phyloP scores from a whole-genome alignment of 1,284 basidiomycete genomes.

The Moesziomyces sp. region DNA sequence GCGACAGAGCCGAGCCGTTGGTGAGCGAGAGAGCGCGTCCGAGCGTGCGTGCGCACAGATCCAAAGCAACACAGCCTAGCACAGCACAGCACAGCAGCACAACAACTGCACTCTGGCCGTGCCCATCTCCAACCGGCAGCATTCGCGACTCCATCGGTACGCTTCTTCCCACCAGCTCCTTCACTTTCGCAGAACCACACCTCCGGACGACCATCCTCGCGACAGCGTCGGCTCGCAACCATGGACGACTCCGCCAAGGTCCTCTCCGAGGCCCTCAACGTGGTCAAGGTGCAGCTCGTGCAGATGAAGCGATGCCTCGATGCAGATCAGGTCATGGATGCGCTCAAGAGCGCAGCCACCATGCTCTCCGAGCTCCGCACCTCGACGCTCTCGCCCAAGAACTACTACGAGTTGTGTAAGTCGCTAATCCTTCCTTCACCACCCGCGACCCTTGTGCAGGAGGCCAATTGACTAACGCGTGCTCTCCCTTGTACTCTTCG shows the following conservation, averaged over 20 bases:
- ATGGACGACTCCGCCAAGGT: constrained; percentile 67
- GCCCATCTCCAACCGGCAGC: too few relatives aligned
- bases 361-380: constrained; percentile 66
- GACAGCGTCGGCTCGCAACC: constrained; percentile 18
- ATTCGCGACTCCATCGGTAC: too few relatives aligned
- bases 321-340: constrained; percentile 66
- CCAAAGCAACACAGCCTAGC: too few relatives aligned
- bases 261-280: constrained; percentile 63
- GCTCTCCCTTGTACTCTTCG: background rate
- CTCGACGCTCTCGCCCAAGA: constrained; percentile 63
- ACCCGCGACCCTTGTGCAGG: too few relatives aligned
- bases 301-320: constrained; percentile 67
- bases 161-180: too few relatives aligned
- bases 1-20: too few relatives aligned
- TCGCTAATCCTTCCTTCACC: background rate
- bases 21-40: too few relatives aligned
- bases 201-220: constrained; percentile 15
- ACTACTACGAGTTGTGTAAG: constrained; percentile 67
- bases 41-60: too few relatives aligned
- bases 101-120: too few relatives aligned
- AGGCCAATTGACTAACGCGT: too few relatives aligned
- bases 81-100: too few relatives aligned
- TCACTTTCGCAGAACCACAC: too few relatives aligned
- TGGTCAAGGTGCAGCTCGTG: constrained; percentile 66
- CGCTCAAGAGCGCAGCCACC: constrained; percentile 65